These are phyloP conservation scores for Dendrothele bispora DNA, from an alignment of 768 basidiomycete genomes.

Conservation along the genomic window DNA sequence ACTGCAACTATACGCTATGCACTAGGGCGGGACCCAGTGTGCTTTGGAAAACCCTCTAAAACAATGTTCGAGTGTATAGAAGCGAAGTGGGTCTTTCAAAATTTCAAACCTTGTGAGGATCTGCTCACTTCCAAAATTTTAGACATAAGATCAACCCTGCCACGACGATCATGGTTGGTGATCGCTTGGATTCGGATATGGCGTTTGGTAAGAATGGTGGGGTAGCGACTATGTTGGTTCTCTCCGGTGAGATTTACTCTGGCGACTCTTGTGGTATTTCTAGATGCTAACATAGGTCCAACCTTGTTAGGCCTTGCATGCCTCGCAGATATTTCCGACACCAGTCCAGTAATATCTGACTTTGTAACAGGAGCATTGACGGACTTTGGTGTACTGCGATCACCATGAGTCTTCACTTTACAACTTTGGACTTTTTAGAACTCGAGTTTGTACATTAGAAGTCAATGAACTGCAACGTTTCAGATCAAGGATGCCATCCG, in stretches of 20 bases:
- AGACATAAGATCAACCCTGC: constrained; percentile 82
- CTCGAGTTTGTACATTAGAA: no score
- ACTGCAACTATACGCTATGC: constrained; percentile 80
- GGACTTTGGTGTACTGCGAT: no score
- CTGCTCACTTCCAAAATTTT: constrained; percentile 31
- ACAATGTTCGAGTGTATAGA: constrained; percentile 94
- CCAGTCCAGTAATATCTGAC: constrained; percentile 74
- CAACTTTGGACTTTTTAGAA: no score
- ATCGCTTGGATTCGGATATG: constrained; percentile 94
- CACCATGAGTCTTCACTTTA: no score
- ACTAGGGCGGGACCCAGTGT: constrained; percentile 65
- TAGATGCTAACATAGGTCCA: constrained; percentile 52
- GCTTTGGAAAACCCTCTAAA: constrained; percentile 86
- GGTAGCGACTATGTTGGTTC: constrained; percentile 82
- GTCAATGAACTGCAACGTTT: no score
- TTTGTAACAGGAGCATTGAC: constrained; percentile 81
- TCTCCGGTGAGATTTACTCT: constrained; percentile 66
- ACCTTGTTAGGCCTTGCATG: no score
- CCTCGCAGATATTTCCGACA: constrained; percentile 70
- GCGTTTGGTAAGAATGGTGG: constrained; percentile 87
- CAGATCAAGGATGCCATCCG: no score
- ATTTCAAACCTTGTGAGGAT: not conserved
- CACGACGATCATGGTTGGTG: constrained; percentile 94
- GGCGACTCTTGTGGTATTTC: constrained; percentile 3
- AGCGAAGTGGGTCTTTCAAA: constrained; percentile 40